These are phyloP conservation scores for Podospora sp. DNA, from an alignment of 495 filamentous ascomycete species.

Conservation along the genomic window DNA sequence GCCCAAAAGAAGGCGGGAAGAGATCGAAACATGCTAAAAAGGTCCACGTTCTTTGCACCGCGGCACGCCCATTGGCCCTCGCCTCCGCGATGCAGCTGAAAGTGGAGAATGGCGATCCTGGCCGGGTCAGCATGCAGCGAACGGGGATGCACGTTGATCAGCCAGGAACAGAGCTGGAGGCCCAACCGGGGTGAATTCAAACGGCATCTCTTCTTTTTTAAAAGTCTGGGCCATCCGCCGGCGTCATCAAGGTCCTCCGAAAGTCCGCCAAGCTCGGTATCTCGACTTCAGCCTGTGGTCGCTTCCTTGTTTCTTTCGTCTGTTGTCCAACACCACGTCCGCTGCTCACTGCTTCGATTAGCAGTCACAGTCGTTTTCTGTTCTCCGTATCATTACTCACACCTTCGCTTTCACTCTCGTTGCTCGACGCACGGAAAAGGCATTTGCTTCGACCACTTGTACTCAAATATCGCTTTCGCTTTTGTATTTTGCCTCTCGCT, in stretches of 20 bases:
- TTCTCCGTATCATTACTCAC: background rate
- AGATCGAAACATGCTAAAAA: slow-evolving; percentile 18
- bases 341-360: slow-evolving; percentile 2
- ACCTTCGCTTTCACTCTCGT: slow-evolving; percentile 7
- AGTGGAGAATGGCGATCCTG: background rate
- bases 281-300: slow-evolving; percentile 16
- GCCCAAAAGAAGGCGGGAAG: slow-evolving; percentile 1
- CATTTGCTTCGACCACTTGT: background rate
- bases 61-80: slow-evolving; percentile 13
- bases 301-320: slow-evolving; percentile 3
- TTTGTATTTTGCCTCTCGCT: slow-evolving; percentile 4
- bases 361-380: slow-evolving; percentile 12
- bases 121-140: background rate
- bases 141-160: background rate
- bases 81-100: background rate
- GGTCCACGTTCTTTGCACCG: background rate
- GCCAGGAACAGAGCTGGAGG: background rate
- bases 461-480: background rate
- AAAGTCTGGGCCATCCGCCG: slow-evolving; percentile 3
- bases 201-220: background rate
- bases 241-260: slow-evolving; percentile 9
- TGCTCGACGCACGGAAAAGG: background rate
- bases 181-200: background rate
- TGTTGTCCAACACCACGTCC: slow-evolving; percentile 1
- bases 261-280: background rate